A percentile compares a stretch with the other conserved stretches of the same genome.
These are phyloP conservation scores for Withania somnifera DNA, from an alignment of 305 asterid species.

Conservation along the genomic window DNA sequence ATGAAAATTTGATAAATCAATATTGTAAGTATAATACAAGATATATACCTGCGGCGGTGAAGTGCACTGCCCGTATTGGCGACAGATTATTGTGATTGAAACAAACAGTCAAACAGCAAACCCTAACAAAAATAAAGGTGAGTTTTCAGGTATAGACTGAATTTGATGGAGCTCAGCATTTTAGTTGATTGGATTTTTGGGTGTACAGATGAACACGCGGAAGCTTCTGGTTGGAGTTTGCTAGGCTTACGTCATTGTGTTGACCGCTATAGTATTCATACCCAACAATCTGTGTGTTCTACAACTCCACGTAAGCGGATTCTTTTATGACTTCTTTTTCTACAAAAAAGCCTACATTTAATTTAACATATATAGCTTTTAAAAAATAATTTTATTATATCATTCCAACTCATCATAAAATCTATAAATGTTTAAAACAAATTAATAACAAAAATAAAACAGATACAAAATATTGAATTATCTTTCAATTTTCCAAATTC, in stretches of 20 bases:
- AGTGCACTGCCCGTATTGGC: neutral
- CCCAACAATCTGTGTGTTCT: neutral
- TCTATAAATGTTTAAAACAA: too few relatives aligned
- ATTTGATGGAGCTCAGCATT: slow-evolving; percentile 27
- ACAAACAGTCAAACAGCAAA: neutral
- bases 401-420: too few relatives aligned
- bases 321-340: neutral
- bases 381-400: too few relatives aligned
- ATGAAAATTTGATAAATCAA: too few relatives aligned
- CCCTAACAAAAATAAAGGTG: too few relatives aligned
- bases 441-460: too few relatives aligned
- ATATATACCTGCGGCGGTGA: neutral
- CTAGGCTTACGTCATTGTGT: neutral
- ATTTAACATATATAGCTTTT: too few relatives aligned
- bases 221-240: neutral
- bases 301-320: neutral
- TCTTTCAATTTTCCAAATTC: too few relatives aligned
- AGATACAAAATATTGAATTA: too few relatives aligned
- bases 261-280: neutral
- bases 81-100: slow-evolving; percentile 1
- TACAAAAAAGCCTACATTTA: too few relatives aligned
- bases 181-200: slow-evolving; percentile 25
- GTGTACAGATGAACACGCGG: neutral
- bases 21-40: neutral
- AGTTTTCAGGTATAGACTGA: slow-evolving; percentile 25